Percentiles rank a stretch among this genome's conserved stretches.
These are phyloP conservation scores for Sutorius eximius DNA, from an alignment of 1,284 basidiomycete species.

Conservation along the genomic window DNA sequence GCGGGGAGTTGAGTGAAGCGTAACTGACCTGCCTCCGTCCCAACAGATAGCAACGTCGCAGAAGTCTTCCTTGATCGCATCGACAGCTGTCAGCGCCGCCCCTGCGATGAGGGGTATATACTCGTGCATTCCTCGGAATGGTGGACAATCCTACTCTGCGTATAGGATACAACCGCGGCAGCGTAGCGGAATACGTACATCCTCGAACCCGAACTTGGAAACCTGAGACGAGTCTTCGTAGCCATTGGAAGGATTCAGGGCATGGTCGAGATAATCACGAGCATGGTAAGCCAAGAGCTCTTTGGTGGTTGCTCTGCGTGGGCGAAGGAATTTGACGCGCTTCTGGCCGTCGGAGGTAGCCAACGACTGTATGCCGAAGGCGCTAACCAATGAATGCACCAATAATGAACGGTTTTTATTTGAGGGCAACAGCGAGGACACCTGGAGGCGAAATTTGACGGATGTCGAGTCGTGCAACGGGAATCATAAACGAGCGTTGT, in stretches of 20 bases:
- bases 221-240: constrained; percentile 15
- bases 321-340: constrained; percentile 49
- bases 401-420: constrained; percentile 78
- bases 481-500: neutral
- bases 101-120: constrained; percentile 78
- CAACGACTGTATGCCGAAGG: constrained; percentile 54
- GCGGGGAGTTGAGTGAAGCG: neutral
- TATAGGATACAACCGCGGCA: constrained; percentile 1
- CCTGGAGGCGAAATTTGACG: constrained; percentile 36
- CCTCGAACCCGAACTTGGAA: constrained; percentile 65
- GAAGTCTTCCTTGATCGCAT: constrained; percentile 52
- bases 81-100: constrained; percentile 72
- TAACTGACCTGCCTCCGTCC: constrained; percentile 74
- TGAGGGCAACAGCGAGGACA: constrained; percentile 75
- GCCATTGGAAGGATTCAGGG: constrained; percentile 40
- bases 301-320: constrained; percentile 48
- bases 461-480: neutral
- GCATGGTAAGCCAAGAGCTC: constrained; percentile 60
- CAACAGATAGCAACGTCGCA: constrained; percentile 75
- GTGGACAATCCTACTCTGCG: constrained; percentile 72
- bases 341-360: constrained; percentile 26
- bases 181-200: constrained; percentile 42
- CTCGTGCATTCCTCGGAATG: constrained; percentile 64
- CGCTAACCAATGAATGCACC: constrained; percentile 72
- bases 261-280: constrained; percentile 54